Conservation (phyloP, 305 asterid genomes). For the Fraxinus ornus region DNA sequence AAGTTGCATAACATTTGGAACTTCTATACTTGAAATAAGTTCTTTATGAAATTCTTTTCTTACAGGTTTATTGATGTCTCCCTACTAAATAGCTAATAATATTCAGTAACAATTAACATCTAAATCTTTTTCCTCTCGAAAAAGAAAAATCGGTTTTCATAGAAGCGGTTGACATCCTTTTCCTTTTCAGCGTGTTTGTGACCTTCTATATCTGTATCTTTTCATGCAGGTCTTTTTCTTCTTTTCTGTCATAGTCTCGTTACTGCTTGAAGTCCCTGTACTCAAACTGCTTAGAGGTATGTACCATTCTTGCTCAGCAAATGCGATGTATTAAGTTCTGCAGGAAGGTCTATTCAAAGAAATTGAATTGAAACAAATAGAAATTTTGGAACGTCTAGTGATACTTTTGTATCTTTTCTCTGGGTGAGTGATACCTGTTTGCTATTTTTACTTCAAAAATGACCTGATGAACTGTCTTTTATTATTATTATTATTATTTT, state of each 20-base stretch:
- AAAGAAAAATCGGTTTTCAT: background rate
- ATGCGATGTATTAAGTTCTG: background rate
- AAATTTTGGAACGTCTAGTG: background rate
- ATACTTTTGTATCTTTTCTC: background rate
- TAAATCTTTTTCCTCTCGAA: background rate
- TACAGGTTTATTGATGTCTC: background rate
- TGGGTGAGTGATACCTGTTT: slow-evolving; percentile 1
- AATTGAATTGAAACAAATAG: background rate
- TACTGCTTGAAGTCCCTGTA: slow-evolving; percentile 61
- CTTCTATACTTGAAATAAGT: background rate
- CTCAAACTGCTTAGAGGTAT: slow-evolving; percentile 71
- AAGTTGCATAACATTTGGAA: no score
- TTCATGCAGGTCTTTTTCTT: slow-evolving; percentile 72
- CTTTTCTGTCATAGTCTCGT: slow-evolving; percentile 61
- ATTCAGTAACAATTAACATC: background rate
- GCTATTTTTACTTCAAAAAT: background rate
- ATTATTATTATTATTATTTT: background rate
- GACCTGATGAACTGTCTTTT: background rate
- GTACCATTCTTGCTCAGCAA: slow-evolving; percentile 7
- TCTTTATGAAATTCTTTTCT: background rate
- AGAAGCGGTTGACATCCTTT: background rate
- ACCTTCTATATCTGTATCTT: slow-evolving; percentile 16
- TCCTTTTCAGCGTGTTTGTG: slow-evolving; percentile 5
- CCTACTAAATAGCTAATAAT: background rate
- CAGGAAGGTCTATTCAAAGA: background rate